Evolutionary conservation across 2,329 filamentous ascomycete species (phyloP), one percentile per base, ranked within the genome.

Genomic region (Botrytis aclada): DNA sequence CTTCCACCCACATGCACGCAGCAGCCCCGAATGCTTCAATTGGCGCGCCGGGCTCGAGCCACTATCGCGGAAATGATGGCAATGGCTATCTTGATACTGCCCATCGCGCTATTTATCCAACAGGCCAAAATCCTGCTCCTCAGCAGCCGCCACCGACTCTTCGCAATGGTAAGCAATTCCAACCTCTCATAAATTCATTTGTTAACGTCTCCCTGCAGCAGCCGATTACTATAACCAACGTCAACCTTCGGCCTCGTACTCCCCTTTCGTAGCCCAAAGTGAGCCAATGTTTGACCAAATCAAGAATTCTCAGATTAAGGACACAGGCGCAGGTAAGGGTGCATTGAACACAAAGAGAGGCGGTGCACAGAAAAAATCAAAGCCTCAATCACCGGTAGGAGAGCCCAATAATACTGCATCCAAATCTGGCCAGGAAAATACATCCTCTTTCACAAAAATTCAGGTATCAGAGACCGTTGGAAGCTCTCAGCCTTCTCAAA

Each of bases 11-110:
- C 41, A 65, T 69, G 65, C 56, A 62, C 45, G 32, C 66, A 45
- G 54, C 71, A 34, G 60, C 74, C 39, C 58, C 73, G 9, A 75
- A 75, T 64, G 73, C 70, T 45, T 63, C 74, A 34, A 47, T 67
- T 39, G 64, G 66, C 47, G 71, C 67, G 39, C 77, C 77, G 75
- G 74, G 74, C 16, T 56, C 72, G 39, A 69, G 65, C 63, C 75
- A 77, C 25, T 78, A 76, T 89, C 66, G 70, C 66, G 70, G 67
- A n/a, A 77, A 74, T 71, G 74, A 76, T 72, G 73, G 74, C 6
- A 75, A 63, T 32, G 74, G 72, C n/a, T 79, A 79, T 71, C 60
- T 71, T 64, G 75, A 77, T 64, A 75, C 73, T 70, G 73, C 76
- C 7, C 77, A 78, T 67, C 77, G 75, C 60, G 74, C 77, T 62